These are phyloP conservation scores for Kwoniella sp. DNA, from an alignment of 768 basidiomycete species.

Conservation along the genomic window DNA sequence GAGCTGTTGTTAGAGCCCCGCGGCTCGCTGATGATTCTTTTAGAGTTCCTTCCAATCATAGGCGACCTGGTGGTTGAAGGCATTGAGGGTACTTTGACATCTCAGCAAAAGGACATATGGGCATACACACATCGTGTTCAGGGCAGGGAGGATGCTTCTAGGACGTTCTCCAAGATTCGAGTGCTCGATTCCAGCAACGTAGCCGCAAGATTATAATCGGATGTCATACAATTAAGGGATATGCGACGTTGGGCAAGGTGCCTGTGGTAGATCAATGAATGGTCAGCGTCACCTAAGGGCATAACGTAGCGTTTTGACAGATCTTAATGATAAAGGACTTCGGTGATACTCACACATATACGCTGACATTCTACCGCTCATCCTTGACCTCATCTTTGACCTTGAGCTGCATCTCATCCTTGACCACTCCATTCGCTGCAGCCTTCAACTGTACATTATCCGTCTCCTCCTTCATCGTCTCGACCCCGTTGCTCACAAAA, in stretches of 20 bases:
- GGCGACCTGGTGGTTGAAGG: background rate
- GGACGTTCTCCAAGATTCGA: slow-evolving; percentile 9
- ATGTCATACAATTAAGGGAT: background rate
- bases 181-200: background rate
- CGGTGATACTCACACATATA: background rate
- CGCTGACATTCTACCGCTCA: background rate
- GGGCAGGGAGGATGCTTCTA: slow-evolving; percentile 2
- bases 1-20: background rate
- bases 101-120: slow-evolving; percentile 6
- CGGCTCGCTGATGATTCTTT: background rate
- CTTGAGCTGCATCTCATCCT: too few species aligned
- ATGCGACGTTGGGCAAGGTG: background rate
- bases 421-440: background rate
- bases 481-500: background rate
- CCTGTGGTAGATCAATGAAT: too few species aligned
- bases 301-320: too few species aligned
- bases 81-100: slow-evolving; percentile 4
- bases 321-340: too few species aligned
- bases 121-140: background rate
- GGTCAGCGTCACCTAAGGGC: too few species aligned
- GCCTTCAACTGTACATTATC: background rate
- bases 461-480: slow-evolving; percentile 5
- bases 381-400: slow-evolving; percentile 1
- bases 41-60: slow-evolving; percentile 11
- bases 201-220: background rate